Evolutionary conservation across 2,329 filamentous ascomycete species (phyloP), one percentile per base, ranked within the genome.

Genomic region (Phialocephala subalpina): DNA sequence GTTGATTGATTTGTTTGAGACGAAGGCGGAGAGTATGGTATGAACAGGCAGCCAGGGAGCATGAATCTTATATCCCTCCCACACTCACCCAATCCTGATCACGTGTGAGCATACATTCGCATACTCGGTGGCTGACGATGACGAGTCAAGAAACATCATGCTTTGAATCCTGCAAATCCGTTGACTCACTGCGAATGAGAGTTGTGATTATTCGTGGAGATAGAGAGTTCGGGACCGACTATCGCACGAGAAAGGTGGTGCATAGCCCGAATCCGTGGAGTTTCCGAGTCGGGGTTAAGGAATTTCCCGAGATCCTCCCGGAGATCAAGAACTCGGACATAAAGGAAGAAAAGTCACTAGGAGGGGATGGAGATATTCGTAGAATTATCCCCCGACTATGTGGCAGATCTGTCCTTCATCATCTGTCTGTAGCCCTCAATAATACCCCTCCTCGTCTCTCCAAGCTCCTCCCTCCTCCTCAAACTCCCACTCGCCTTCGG

Each of bases 351-450:
- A 25, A 22, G n/a, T n/a, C n/a, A n/a, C n/a, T n/a, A n/a, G n/a
- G n/a, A n/a, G n/a, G n/a, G 7, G 9, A 22, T 22, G 14, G 20
- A 22, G 20, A 49, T 22, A 49, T 22, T 9, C 11, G 12, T 9
- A 18, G 4, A 22, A 47, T 8, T 47, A 29, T 52, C 27, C 22
- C 14, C 11, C 49, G 49, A 53, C n/a, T n/a, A 53, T 16, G 49
- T 38, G 7, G 16, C 20, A 1, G 55, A 20, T 38, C 33, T 67
- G 40, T 82, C 82, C 42, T 83, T 83, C 88, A 93, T 93, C 81
- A 92, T 82, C 70, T 85, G 85, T 67, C 92, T 82, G 77, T 95
- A 95, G 52, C 87, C 84, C 70, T 92, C 90, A 64, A 95, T 88
- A n/a, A 94, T 88, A 62, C 86, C 87, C 75, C 84, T 84, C 69